Evolutionary conservation across 768 basidiomycete species (phyloP).

Genomic region (Ephemerocybe angulata): DNA sequence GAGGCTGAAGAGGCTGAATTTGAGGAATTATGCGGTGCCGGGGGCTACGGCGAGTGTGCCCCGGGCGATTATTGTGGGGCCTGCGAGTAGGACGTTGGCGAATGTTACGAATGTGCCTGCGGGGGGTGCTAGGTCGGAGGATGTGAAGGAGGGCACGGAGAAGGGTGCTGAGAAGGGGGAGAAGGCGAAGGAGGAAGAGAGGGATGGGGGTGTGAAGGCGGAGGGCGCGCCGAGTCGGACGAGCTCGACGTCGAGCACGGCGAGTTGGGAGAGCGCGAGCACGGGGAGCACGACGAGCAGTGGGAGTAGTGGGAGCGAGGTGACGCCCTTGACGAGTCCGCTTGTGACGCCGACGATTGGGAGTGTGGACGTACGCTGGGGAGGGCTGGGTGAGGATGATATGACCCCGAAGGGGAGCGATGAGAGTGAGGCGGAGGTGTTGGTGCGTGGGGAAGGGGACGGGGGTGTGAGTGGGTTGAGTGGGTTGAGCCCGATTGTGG

Average conservation of each 20-base stretch:
- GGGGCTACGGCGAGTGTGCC: no score
- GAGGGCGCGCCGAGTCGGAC: not conserved
- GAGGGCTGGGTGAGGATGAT: not conserved
- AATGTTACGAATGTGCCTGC: no score
- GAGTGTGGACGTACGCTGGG: not conserved
- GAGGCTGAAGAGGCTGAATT: conserved; percentile 36
- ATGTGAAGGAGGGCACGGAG: no score
- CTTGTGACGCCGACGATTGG: conserved; percentile 9
- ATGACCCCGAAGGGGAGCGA: not conserved
- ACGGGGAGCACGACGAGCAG: not conserved
- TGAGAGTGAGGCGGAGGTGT: not conserved
- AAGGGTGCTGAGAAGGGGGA: no score
- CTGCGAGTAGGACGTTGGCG: no score
- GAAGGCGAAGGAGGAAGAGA: no score
- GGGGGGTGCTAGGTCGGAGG: no score
- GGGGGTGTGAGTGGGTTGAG: not conserved
- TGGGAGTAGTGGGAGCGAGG: conserved; percentile 3
- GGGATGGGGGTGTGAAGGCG: not conserved
- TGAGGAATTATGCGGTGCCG: conserved; percentile 53
- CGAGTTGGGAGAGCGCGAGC: not conserved
- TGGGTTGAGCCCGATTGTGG: no score
- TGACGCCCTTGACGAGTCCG: conserved; percentile 10
- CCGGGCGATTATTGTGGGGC: no score
- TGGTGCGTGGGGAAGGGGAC: conserved; percentile 1
- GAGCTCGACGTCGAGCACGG: not conserved